Percentiles rank a stretch among this genome's conserved stretches.
Evolutionary conservation across 192 early-diverging fungal genomes (phyloP).

Genomic region (Diversispora epigaea): DNA sequence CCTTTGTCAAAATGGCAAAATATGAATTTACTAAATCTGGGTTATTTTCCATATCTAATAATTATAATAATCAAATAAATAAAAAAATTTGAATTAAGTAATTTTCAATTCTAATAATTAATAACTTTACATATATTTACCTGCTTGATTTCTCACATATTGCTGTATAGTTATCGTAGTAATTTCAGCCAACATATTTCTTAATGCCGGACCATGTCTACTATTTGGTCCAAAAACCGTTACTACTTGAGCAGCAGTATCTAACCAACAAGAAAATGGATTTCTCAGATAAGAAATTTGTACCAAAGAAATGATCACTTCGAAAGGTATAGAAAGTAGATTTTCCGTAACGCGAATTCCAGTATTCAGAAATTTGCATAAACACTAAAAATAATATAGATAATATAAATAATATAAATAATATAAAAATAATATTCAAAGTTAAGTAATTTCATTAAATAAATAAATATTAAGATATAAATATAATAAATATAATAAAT

Average conservation of each 20-base stretch:
- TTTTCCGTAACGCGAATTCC: constrained; percentile 48
- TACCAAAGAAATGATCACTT: constrained; percentile 37
- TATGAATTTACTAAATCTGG: constrained; percentile 54
- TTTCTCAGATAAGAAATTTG: constrained; percentile 42
- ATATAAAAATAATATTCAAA: not conserved
- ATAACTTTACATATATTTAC: constrained; percentile 33
- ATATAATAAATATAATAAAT: not conserved
- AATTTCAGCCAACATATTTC: constrained; percentile 23
- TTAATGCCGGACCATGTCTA: constrained; percentile 33
- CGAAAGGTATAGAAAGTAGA: constrained; percentile 47
- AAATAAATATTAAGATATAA: not conserved
- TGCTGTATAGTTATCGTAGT: constrained; percentile 33
- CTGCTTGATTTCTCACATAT: constrained; percentile 26
- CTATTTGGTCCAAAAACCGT: constrained; percentile 51
- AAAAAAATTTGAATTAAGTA: not conserved
- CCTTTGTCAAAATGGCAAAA: constrained; percentile 50
- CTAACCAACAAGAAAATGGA: constrained; percentile 49
- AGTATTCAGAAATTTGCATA: constrained; percentile 49
- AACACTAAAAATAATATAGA: constrained; percentile 27
- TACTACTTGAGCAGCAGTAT: constrained; percentile 46
- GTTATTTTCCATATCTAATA: constrained; percentile 52
- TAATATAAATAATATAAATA: no score
- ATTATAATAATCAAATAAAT: constrained; percentile 4
- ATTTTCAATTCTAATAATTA: no score
- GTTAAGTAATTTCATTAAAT: not conserved